Percentiles rank a stretch among this genome's conserved stretches.
phyloP scores from a whole-genome alignment of 164 flowering plant species.

The Nelumbo lutea region DNA sequence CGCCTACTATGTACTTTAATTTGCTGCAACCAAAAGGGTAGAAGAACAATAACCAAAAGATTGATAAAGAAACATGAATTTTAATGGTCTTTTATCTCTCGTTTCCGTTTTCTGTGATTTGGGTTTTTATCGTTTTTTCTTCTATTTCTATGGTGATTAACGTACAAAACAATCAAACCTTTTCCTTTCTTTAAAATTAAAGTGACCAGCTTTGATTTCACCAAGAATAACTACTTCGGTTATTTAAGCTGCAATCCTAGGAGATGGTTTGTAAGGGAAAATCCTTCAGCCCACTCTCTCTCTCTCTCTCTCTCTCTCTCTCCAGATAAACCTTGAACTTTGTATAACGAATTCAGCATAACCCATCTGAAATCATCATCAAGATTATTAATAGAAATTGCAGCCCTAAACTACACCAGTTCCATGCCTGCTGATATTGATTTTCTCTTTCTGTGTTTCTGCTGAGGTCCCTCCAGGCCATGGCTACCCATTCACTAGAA shows the following conservation, averaged over 20 bases:
- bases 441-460: not conserved
- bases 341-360: not conserved
- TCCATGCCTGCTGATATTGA: not conserved
- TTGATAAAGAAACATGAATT: not conserved
- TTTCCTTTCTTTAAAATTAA: too few species aligned
- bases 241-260: too few species aligned
- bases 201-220: too few species aligned
- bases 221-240: too few species aligned
- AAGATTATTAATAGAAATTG: not conserved
- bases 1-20: not conserved
- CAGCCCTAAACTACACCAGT: not conserved
- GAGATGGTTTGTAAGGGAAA: too few species aligned
- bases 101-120: not conserved
- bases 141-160: not conserved
- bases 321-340: not conserved
- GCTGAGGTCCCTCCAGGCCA: slow-evolving; percentile 36
- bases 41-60: too few species aligned
- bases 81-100: not conserved
- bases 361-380: not conserved
- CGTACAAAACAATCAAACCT: too few species aligned
- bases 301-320: not conserved
- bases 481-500: slow-evolving; percentile 48
- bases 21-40: too few species aligned
- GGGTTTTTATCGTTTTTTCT: not conserved
- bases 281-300: too few species aligned